Base-by-base conservation (phyloP, 768 basidiomycete genomes). In the Collybia mongolica region DNA sequence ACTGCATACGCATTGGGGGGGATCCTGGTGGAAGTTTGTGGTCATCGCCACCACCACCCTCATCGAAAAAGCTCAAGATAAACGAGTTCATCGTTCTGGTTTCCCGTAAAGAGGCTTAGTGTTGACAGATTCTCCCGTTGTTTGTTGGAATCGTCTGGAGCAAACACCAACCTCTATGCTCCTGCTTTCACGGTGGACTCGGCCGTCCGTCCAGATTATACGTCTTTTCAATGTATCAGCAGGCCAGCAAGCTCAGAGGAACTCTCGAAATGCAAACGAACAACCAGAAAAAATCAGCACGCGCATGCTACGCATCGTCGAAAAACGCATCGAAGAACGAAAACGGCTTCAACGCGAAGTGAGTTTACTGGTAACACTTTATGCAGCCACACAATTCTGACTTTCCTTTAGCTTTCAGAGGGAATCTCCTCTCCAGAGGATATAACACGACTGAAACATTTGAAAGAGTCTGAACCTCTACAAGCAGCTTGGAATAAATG, bases 381-480 rank as follows among this genome's bases (percentile, higher is more conserved):
- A 18, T 43, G 38, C 5, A 39, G 32, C 19, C 32, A 39, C 38
- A 39, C 17, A 19, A 23, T 46, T 22, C 42, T 52, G 51, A 51
- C 4, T 3, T 6, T 32, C 11, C 14, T 12, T 1, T 48, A 85
- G 83, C 64, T 84, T 19, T 77, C 82, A 3, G 76, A 79, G 8
- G 69, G 75, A 44, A 71, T 79, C 65, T 75, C 80, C 3, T 74
- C 77, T 14, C 68, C 73, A 6, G 80, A 80, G 39, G 83, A 86
- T 54, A 80, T 90, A 46, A 64, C 69, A 8, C 69, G 74, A 8
- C 75, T 86, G 1, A 84, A 83, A 54, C 74, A 80, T 20, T 64
- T 87, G 39, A 88, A 86, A 55, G 87, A 91, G 49, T 65, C 85
- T 11, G 86, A 90, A 55, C 75, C 82, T 2, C 68, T 94, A 2